Percentiles rank a stretch among this genome's conserved stretches.
Conservation (phyloP, 345 rosid genomes). For the Salix suchowensis region DNA sequence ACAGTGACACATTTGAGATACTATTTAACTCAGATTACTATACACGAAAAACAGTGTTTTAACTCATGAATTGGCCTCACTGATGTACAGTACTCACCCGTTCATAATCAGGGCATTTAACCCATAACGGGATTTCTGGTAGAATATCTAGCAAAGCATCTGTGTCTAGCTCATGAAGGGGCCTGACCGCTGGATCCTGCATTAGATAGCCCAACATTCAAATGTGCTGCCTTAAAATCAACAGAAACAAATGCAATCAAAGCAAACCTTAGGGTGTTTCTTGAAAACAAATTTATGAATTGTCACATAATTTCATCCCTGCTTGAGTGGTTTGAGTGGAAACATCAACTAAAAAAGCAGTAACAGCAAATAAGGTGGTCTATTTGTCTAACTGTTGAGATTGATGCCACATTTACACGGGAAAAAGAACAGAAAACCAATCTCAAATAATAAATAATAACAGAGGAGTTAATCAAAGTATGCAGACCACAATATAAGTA, state of each 20-base stretch:
- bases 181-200: slow-evolving; percentile 56
- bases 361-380: not conserved
- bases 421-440: not conserved
- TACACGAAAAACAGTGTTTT: not conserved
- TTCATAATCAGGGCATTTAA: slow-evolving; percentile 71
- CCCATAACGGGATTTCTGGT: slow-evolving; percentile 70
- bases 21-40: not conserved
- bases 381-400: not conserved
- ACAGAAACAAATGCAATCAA: not conserved
- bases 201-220: not conserved
- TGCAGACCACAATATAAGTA: not conserved
- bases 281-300: not conserved
- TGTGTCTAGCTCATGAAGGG: slow-evolving; percentile 43
- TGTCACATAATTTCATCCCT: too few relatives aligned
- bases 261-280: not conserved
- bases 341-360: not conserved
- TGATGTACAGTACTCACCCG: slow-evolving; percentile 35
- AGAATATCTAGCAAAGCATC: slow-evolving; percentile 45
- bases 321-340: not conserved
- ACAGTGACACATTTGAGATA: not conserved
- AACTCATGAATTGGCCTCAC: too few relatives aligned
- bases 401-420: not conserved
- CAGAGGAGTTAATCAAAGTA: not conserved
- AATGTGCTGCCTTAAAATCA: not conserved
- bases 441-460: too few relatives aligned